Evolutionary conservation across 139 green algal genomes (phyloP), one percentile per base, ranked within the genome.

Genomic region (Chlamydomonas incerta): DNA sequence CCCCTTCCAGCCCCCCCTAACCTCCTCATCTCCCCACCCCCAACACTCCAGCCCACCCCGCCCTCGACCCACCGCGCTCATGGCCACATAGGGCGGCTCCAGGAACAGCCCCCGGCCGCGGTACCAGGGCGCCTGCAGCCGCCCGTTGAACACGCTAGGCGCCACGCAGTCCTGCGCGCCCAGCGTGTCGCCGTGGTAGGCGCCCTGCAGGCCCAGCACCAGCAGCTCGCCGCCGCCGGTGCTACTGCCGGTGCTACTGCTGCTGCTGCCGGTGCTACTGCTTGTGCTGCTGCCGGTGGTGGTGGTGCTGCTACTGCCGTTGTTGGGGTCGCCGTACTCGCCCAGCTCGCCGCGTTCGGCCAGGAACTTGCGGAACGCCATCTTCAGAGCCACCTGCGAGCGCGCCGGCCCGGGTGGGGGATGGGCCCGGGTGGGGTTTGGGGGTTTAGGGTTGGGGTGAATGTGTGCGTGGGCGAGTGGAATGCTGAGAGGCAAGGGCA

Each of bases 141-240:
- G 83, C 37, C 90, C 93, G 81, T 98, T 98, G 93, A 96, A 99
- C 15, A 93, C 81, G 31, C 75, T 92, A 33, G 94, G 90, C 2
- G 96, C 88, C 23, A 94, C 91, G 15, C 93, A 94, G 85, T 98
- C 96, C 96, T 99, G 98, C 18, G 94, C 92, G 0, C 96, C 98
- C 67, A 99, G 91, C 0, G 98, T 99, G 91, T 99, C 98, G 20
- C 98, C 98, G 88, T 99, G 98, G 89, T 99, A 99, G 0, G 90
- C 94, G 72, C 96, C 94, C 17, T 89, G 81, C 37, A 99, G 91
- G 0, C 93, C 97, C 24, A 99, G 57, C 46, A 99, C 96, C 87
- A 96, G 86, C 72, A 88, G 65, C 60, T 88, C 83, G 66, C 84
- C 82, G 58, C 85, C 24, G 50, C 50, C 34, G 41, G 6, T 50